Evolutionary conservation across 1,139 yeast genomes (phyloP).

Genomic region (Blastobotrys serpentis): DNA sequence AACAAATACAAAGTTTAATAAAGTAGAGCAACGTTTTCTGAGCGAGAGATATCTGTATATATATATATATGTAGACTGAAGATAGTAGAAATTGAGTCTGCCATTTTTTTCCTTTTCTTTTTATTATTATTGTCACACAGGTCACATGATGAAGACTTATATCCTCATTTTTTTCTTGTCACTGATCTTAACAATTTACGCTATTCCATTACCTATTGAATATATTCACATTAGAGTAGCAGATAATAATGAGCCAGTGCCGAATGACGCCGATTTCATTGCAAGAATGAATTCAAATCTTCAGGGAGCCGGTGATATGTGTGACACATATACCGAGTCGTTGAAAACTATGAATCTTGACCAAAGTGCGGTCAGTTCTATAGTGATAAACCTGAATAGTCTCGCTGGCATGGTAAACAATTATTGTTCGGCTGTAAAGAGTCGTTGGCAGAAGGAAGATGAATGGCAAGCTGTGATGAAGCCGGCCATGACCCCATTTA

Average conservation of each 20-base stretch:
- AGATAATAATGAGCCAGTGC: background rate
- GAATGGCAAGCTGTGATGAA: constrained; percentile 5
- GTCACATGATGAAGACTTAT: too few species aligned
- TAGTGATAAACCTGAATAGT: background rate
- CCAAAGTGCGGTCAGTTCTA: background rate
- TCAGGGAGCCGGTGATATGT: constrained; percentile 4
- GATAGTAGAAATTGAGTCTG: too few species aligned
- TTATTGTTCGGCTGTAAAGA: background rate
- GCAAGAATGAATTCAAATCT: background rate
- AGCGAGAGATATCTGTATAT: background rate
- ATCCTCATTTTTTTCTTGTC: too few species aligned
- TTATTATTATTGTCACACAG: too few species aligned
- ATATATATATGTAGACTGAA: too few species aligned
- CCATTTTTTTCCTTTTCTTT: too few species aligned
- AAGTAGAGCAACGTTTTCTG: background rate
- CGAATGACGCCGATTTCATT: background rate
- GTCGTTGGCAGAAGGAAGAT: background rate
- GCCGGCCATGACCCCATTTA: background rate
- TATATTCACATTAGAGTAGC: background rate
- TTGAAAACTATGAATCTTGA: background rate
- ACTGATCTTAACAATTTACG: background rate
- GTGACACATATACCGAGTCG: background rate
- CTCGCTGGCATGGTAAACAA: background rate
- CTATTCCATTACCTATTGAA: background rate
- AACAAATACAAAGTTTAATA: constrained; percentile 2